A percentile compares a stretch with the other conserved stretches of the same genome.
Conservation (phyloP, 2,329 filamentous ascomycete genomes). For the Herpotrichia juniperi region DNA sequence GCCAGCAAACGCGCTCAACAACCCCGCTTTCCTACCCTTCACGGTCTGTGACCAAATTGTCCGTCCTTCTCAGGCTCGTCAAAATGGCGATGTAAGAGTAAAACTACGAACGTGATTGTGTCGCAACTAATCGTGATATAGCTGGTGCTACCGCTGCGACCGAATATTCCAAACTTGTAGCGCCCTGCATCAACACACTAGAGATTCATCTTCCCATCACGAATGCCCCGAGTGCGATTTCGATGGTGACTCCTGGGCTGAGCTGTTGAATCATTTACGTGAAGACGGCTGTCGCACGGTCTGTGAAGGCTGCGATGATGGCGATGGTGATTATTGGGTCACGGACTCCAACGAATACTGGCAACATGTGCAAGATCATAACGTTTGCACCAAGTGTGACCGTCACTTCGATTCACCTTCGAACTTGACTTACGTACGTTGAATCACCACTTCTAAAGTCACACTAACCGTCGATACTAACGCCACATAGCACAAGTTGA, state of each 20-base stretch:
- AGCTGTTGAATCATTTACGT: conserved; percentile 1
- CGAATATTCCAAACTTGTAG: not conserved
- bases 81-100: conserved; percentile 2
- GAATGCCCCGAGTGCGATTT: conserved; percentile 2
- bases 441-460: not conserved
- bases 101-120: not conserved
- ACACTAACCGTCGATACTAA: not conserved
- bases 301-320: conserved; percentile 4
- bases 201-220: not conserved
- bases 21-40: too few relatives aligned
- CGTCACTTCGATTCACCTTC: conserved; percentile 2
- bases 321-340: not conserved
- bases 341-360: not conserved
- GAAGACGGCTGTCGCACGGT: conserved; percentile 1
- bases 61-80: too few relatives aligned
- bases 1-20: too few relatives aligned
- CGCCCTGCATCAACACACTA: not conserved
- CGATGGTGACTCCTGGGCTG: not conserved
- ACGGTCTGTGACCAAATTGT: too few relatives aligned
- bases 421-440: conserved; percentile 1
- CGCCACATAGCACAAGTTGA: not conserved
- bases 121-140: not conserved
- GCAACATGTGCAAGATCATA: not conserved
- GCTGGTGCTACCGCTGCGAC: conserved; percentile 3
- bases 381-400: conserved; percentile 5